A percentile compares a stretch with the other conserved stretches of the same genome.
Conservation (phyloP, 768 basidiomycete species). For the Multifurca ochricompacta region DNA sequence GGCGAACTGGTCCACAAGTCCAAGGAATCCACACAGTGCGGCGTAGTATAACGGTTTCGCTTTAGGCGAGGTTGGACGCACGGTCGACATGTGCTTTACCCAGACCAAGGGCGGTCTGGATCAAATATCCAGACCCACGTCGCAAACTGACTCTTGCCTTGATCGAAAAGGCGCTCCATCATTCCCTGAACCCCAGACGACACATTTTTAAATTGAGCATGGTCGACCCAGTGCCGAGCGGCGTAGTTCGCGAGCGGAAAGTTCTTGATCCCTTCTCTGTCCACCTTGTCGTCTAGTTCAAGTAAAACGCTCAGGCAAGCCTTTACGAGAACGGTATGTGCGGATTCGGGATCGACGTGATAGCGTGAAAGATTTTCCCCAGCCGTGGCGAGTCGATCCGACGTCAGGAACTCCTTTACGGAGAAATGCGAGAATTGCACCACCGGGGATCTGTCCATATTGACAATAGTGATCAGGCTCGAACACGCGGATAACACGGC, state of each 20-base stretch:
- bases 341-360: background rate
- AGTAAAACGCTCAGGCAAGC: background rate
- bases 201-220: background rate
- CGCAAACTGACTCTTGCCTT: background rate
- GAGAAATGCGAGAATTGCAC: too few species aligned
- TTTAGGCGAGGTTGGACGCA: background rate
- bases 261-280: too few species aligned
- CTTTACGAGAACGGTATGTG: background rate
- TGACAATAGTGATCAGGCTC: too few species aligned
- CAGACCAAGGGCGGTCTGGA: background rate
- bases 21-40: background rate
- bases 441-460: too few species aligned
- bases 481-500: too few species aligned
- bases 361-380: background rate
- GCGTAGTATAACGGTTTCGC: background rate
- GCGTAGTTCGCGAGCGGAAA: too few species aligned
- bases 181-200: background rate
- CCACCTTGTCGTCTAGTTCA: too few species aligned
- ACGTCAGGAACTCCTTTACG: too few species aligned
- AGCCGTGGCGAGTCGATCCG: background rate
- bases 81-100: background rate
- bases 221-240: too few species aligned
- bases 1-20: background rate
- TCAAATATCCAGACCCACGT: background rate
- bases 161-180: background rate